Percentiles rank a stretch among this genome's conserved stretches.
These are phyloP conservation scores for Nigrospora osmanthi DNA, from an alignment of 2,329 filamentous ascomycete genomes.

Conservation along the genomic window DNA sequence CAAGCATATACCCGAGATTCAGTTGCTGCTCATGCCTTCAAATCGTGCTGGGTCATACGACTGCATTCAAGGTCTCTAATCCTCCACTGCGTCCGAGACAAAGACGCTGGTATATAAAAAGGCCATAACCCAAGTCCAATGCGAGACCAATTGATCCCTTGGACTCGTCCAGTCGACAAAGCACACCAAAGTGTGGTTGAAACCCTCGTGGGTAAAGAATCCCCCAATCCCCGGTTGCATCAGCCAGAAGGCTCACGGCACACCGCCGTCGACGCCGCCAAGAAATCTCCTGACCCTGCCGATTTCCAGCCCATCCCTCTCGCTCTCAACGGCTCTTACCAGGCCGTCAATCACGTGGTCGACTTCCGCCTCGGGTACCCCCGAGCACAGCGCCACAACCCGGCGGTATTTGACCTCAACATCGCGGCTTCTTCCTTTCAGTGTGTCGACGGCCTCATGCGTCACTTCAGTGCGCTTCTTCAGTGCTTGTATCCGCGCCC, in stretches of 20 bases:
- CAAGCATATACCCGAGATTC: too few relatives aligned
- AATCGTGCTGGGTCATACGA: too few relatives aligned
- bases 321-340: slow-evolving; percentile 83
- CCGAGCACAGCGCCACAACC: slow-evolving; percentile 81
- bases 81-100: too few relatives aligned
- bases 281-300: slow-evolving; percentile 72
- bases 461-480: slow-evolving; percentile 60
- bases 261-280: slow-evolving; percentile 64
- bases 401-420: slow-evolving; percentile 82
- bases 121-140: too few relatives aligned
- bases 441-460: slow-evolving; percentile 56
- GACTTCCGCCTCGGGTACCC: slow-evolving; percentile 68
- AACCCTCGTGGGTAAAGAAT: too few relatives aligned
- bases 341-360: slow-evolving; percentile 74
- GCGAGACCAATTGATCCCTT: too few relatives aligned
- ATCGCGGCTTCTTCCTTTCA: slow-evolving; percentile 75
- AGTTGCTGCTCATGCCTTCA: too few relatives aligned
- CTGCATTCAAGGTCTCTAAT: too few relatives aligned
- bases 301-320: slow-evolving; percentile 68
- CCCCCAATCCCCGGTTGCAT: too few relatives aligned
- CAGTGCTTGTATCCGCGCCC: slow-evolving; percentile 64
- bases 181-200: too few relatives aligned
- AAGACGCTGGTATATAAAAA: too few relatives aligned
- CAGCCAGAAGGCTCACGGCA: slow-evolving; percentile 21
- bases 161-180: too few relatives aligned